Evolutionary conservation across 208 protist species (phyloP), one percentile per base, ranked within the genome.

Genomic region (Wallacemonas sp.): DNA sequence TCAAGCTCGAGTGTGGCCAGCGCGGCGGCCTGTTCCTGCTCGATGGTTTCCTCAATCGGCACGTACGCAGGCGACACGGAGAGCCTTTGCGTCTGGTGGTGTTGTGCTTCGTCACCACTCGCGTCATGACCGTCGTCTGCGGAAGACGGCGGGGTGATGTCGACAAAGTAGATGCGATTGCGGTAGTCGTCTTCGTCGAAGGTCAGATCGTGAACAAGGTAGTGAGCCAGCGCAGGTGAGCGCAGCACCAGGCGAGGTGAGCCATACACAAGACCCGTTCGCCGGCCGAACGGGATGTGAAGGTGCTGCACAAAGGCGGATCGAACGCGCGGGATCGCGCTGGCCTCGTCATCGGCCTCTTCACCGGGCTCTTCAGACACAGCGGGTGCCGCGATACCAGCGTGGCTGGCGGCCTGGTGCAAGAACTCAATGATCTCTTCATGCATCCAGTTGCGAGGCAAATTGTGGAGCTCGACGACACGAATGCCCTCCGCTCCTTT

Each of bases 361-460:
- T 13, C 32, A 10, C 60, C 45, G 5, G 9, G 55, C 50, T 52
- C 66, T 2, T 72, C 58, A 10, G 42, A 48, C 26, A 17, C 8
- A 85, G 80, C 24, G 17, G 50, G 50, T 6, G 67, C 19, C 8
- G 73, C 59, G 57, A 92, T 87, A 41, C 80, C 79, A 10, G 84
- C 83, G 62, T 89, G 78, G 21, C 75, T 63, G 22, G 84, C 89
- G 13, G 92, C 76, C 21, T 87, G 78, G 36, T 92, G 71, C n/a
- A 95, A 74, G 68, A 95, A 86, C 45, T 92, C 66, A 13, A 91
- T 66, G 17, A 95, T 79, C 22, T 95, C 85, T 29, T 95, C 89
- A 48, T 92, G 79, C 60, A 95, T 63, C 86, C 89, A 95, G 58
- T 82, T 88, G 2, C 71, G 63, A 1, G 89, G 89, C 71, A 90